These are phyloP conservation scores for Boletus rubroflammeus DNA, from an alignment of 768 basidiomycete genomes.

Conservation along the genomic window DNA sequence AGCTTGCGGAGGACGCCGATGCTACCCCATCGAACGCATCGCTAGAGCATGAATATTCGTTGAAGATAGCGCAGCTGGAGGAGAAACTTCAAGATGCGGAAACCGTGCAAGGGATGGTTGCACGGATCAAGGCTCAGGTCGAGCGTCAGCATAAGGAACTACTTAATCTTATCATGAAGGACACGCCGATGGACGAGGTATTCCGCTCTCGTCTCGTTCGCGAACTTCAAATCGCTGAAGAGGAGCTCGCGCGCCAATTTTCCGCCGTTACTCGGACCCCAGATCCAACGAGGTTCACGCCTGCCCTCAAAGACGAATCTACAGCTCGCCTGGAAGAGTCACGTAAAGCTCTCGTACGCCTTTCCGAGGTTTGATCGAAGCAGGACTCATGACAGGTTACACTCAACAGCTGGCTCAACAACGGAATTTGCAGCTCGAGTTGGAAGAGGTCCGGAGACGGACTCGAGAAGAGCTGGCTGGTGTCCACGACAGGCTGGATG, in stretches of 20 bases:
- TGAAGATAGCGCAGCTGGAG: conserved; percentile 60
- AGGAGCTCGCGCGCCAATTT: conserved; percentile 29
- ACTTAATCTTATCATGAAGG: conserved; percentile 57
- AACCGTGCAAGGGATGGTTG: conserved; percentile 43
- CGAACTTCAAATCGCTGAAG: conserved; percentile 61
- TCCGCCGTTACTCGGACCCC: conserved; percentile 31
- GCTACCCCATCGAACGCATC: conserved; percentile 52
- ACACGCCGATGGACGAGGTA: conserved; percentile 52
- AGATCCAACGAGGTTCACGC: conserved; percentile 49
- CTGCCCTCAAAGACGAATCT: conserved; percentile 29
- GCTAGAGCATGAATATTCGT: conserved; percentile 60
- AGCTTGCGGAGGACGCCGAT: conserved; percentile 59
- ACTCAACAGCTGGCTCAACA: conserved; percentile 58
- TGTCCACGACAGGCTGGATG: conserved; percentile 54
- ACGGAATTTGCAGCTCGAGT: conserved; percentile 56
- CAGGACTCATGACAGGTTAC: not conserved
- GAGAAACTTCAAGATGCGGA: conserved; percentile 57
- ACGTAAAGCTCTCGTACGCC: conserved; percentile 59
- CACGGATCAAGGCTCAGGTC: conserved; percentile 57
- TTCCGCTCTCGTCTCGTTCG: conserved; percentile 61
- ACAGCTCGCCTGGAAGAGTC: conserved; percentile 60
- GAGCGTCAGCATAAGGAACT: conserved; percentile 72
- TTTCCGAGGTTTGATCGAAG: not conserved
- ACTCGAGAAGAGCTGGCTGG: conserved; percentile 57
- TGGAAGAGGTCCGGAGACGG: conserved; percentile 63